Base-by-base conservation (phyloP, 768 basidiomycete genomes). In the Calocybe indica region DNA sequence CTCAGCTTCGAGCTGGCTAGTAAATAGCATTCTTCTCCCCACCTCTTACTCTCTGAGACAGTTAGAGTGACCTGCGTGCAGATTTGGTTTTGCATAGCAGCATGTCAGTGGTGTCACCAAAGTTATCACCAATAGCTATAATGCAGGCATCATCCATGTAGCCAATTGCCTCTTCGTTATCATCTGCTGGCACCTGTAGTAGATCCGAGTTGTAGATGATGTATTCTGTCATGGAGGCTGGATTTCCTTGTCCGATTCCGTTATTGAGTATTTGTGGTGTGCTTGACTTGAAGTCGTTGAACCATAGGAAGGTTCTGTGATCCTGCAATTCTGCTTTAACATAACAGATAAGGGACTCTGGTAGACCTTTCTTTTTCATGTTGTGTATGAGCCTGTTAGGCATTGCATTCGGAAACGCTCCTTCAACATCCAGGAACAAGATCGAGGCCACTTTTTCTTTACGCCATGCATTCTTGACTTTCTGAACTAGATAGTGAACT, bases 381-480 rank as follows among this genome's bases (percentile, higher is more conserved):
- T 67, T 55, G 43, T 62, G 53, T 2, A 55, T 2, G 6, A 66
- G 52, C 8, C 37, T 33, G 2, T 54, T 46, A 0, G 51, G 40
- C 6, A 49, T 53, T 8, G 50, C 52, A 37, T 54, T 67, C 2
- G 65, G 61, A 44, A 59, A 68, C 0, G 59, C 61, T 0, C 54
- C 58, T 51, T 64, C 50, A 2, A 66, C 57, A 37, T 68, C 65
- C 4, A 67, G 54, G 47, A 61, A 62, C 1, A 69, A 53, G 0
- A 47, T 52, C 2, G 57, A 52, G 2, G 54, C 64, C 0, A 61
- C 62, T 34, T 60, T 45, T 0, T 49, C 44, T 29, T 45, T 40
- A 11, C 35, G n/a, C 71, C 70, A 73, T 0, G 69, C 66, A 11
- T 69, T 62, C 40, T 70, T 64, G n/a, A 74, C 55, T 6, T 54